Evolutionary conservation across 495 filamentous ascomycete genomes (phyloP).

Genomic region (Chaetomium cochliodes): DNA sequence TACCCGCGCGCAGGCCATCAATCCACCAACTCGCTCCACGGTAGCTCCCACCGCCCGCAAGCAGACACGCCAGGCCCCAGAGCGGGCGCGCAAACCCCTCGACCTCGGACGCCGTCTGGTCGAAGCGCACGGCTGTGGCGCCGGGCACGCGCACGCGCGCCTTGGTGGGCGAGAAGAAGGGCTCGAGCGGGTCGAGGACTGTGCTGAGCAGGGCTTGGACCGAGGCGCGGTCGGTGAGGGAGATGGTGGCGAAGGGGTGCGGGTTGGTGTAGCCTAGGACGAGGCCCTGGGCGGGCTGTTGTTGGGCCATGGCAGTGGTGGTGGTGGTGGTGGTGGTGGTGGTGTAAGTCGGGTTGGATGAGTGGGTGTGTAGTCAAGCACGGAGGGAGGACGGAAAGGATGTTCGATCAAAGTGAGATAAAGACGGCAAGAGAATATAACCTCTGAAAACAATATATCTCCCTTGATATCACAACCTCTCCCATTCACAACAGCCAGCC

Average conservation of each 20-base stretch:
- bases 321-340: neutral
- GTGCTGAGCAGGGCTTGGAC: conserved; percentile 59
- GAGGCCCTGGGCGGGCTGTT: conserved; percentile 38
- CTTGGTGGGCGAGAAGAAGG: conserved; percentile 60
- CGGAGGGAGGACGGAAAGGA: neutral
- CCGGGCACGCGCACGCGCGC: conserved; percentile 60
- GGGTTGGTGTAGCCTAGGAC: conserved; percentile 49
- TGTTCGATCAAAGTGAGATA: neutral
- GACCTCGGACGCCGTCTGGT: conserved; percentile 72
- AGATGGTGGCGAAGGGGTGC: conserved; percentile 52
- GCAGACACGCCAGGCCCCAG: conserved; percentile 68
- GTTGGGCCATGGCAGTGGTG: neutral
- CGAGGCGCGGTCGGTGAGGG: conserved; percentile 49
- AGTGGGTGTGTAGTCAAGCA: neutral
- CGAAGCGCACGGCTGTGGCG: conserved; percentile 66
- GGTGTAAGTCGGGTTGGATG: neutral
- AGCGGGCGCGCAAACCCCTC: conserved; percentile 74
- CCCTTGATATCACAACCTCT: neutral
- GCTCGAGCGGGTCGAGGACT: conserved; percentile 61
- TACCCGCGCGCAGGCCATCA: conserved; percentile 64
- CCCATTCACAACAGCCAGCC: conserved; percentile 13
- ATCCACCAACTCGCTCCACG: conserved; percentile 62
- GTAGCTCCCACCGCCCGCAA: conserved; percentile 65
- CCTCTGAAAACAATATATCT: neutral
- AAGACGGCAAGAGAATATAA: neutral